Base-by-base conservation (phyloP, 805 yeast species). In the Metschnikowia noctiluminum region DNA sequence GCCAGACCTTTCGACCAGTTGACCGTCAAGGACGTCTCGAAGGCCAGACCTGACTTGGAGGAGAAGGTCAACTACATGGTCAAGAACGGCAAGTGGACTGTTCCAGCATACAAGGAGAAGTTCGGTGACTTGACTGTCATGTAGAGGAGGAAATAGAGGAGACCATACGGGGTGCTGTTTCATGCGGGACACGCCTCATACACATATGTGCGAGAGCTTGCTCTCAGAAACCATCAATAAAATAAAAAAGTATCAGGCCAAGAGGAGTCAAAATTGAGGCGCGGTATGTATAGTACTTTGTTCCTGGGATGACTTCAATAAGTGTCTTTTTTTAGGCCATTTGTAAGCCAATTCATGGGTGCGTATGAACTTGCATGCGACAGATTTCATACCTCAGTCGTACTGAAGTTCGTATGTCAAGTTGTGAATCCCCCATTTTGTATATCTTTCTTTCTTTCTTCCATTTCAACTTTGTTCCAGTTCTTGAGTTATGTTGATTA, bases 1-100 rank as follows among this genome's bases (percentile, higher is more conserved):
- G 97, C 99, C 53, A 89, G 98, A 80, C 96, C 99, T 63, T 91
- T 94, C 66, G 97, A 89, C 70, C 91, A 94, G 77, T 85, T 94
- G 70, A 92, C 97, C 48, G 91, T 92, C 55, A 97, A 89, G 56
- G 99, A 94, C 62, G 87, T 94, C 60, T 85, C 85, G 64, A 82
- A 83, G 79, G 98, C 97, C 57, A 88, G 94, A 78, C 98, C 99
- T 63, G 98, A 94, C 72, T 85, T 94, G 70, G 96, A 92, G 68
- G 91, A 88, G 62, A 94, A 94, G 87, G 96, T 91, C 61, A 80
- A 77, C 65, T 89, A 89, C 77, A 85, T 92, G 94, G 90, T 94
- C 64, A 82, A 85, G 81, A 85, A 91, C 80, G 96, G 97, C 75
- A 87, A 87, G 79, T 91, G 96, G 95, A 89, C 88, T 67, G 96